A percentile compares a stretch with the other conserved stretches of the same genome.
Evolutionary conservation across 164 flowering plant species (phyloP).

Genomic region (Vitis amurensis): DNA sequence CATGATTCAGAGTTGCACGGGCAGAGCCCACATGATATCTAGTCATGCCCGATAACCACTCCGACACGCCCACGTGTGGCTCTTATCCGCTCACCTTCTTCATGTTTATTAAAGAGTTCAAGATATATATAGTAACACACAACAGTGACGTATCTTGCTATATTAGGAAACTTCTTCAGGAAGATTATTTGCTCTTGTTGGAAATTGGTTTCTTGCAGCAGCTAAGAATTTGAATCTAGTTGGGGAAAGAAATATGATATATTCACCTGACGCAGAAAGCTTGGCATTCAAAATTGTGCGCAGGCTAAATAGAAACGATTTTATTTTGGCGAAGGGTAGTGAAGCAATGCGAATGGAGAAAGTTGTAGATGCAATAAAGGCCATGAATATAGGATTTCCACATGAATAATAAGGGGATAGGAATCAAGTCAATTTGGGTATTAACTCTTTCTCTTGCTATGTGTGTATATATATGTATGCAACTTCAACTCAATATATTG

Average conservation of each 20-base stretch:
- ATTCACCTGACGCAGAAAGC: slow-evolving; percentile 13
- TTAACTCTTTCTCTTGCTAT: neutral
- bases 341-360: slow-evolving; percentile 32
- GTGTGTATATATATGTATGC: too few species aligned
- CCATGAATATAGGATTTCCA: neutral
- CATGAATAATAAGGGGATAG: too few species aligned
- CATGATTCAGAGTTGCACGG: too few species aligned
- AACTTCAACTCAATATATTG: too few species aligned
- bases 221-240: slow-evolving; percentile 22
- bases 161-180: too few species aligned
- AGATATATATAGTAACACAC: too few species aligned
- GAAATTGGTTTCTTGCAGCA: slow-evolving; percentile 26
- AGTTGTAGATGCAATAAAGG: slow-evolving; percentile 27
- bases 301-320: slow-evolving; percentile 17
- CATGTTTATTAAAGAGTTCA: too few species aligned
- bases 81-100: too few species aligned
- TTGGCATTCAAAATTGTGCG: slow-evolving; percentile 19
- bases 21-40: slow-evolving; percentile 99
- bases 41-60: slow-evolving; percentile 99
- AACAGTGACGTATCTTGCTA: too few species aligned
- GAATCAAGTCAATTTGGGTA: too few species aligned
- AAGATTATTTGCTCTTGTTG: slow-evolving; percentile 13
- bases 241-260: slow-evolving; percentile 15
- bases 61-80: slow-evolving; percentile 70
- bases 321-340: slow-evolving; percentile 41